Base-by-base conservation (phyloP, 2,329 filamentous ascomycete genomes). In the Pestalotiopsis sp. region DNA sequence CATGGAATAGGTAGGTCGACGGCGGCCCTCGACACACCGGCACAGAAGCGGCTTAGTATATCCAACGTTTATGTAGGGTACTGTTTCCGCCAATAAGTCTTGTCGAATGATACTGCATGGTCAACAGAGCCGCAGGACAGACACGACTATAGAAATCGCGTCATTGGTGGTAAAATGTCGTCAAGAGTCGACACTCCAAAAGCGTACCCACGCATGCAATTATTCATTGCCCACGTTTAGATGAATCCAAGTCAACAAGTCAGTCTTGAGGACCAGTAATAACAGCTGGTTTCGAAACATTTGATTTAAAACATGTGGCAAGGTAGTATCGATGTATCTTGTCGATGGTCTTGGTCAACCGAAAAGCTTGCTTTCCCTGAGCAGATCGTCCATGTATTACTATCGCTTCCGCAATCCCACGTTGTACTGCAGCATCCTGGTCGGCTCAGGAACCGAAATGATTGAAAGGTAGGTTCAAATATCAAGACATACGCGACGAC, bases 381-480 rank as follows among this genome's bases (percentile, higher is more conserved):
- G 17, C 45, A n/a, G 14, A 13, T 59, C n/a, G 27, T 13, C 27
- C n/a, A 23, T 2, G 57, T 23, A 27, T n/a, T 3, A 36, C 57
- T 36, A 27, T 27, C 23, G 27, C 27, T 13, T 59, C n/a, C 17
- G 36, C 20, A 17, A 36, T 17, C 27, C 17, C 27, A 12, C 59
- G 36, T 36, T 27, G 25, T 20, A 20, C 38, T 40, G 59, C 31
- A 40, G 27, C 38, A 40, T 27, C 45, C 14, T 52, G 45, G 27
- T 38, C 31, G 59, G 59, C 7, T 62, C 25, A 62, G 58, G 14
- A 62, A 62, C 59, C 59, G 59, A 62, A 59, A 59, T 59, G 27
- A 27, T 59, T 17, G 25, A 59, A 59, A 20, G 45, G 6, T 27
- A 59, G 31, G 31, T 12, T 59, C 57, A 14, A 25, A 58, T 23